phyloP scores from a whole-genome alignment of 768 basidiomycete species.

The Steccherinum ochraceum region DNA sequence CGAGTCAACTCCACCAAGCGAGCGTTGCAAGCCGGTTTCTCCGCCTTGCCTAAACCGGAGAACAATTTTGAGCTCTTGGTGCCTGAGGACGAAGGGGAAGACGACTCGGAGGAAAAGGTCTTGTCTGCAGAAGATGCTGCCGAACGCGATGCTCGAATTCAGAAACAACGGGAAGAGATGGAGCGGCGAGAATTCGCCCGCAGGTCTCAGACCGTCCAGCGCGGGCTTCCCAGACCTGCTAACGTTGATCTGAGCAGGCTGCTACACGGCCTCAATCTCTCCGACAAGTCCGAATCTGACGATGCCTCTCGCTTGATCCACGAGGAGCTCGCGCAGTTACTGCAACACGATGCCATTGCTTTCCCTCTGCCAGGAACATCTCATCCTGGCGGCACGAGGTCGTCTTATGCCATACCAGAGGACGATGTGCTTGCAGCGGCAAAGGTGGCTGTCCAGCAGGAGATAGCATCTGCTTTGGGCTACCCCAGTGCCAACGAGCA shows the following conservation, averaged over 20 bases:
- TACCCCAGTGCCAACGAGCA: constrained; percentile 78
- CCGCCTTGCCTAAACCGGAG: constrained; percentile 82
- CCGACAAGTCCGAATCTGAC: constrained; percentile 37
- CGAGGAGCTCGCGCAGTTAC: constrained; percentile 67
- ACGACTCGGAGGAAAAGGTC: constrained; percentile 25
- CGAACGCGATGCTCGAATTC: constrained; percentile 76
- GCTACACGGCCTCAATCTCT: constrained; percentile 49
- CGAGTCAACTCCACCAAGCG: constrained; percentile 62
- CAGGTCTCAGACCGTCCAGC: constrained; percentile 76
- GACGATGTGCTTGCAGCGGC: constrained; percentile 73
- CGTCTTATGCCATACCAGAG: constrained; percentile 65
- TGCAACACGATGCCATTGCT: constrained; percentile 83
- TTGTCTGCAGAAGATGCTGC: constrained; percentile 83
- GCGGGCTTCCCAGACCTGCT: constrained; percentile 77
- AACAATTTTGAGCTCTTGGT: constrained; percentile 96
- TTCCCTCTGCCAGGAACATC: constrained; percentile 87
- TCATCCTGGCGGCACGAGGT: constrained; percentile 63
- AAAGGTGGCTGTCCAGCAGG: constrained; percentile 64
- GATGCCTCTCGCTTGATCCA: constrained; percentile 64
- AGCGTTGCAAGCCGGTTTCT: constrained; percentile 76
- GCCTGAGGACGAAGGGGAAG: constrained; percentile 77
- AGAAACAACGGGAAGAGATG: constrained; percentile 64
- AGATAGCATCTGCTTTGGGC: constrained; percentile 75
- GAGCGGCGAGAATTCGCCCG: constrained; percentile 75
- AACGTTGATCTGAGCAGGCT: constrained; percentile 70